Percentiles rank a stretch among this genome's conserved stretches.
Conservation (phyloP, 2,329 filamentous ascomycete genomes). For the Fusarium pseudoanthophilum region DNA sequence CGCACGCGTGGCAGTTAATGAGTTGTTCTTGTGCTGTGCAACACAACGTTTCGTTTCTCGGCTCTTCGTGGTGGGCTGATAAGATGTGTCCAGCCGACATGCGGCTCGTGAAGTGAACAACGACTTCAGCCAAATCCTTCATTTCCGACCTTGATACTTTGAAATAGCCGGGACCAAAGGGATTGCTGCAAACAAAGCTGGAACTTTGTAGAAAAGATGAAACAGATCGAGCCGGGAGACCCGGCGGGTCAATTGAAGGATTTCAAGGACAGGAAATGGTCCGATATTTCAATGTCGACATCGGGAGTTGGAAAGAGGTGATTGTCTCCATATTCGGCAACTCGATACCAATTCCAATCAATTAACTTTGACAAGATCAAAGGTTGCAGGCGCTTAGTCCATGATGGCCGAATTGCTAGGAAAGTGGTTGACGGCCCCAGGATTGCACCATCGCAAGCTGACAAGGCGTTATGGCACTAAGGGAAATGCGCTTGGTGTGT, state of each 20-base stretch:
- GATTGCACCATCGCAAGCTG: constrained; percentile 46
- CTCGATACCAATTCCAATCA: constrained; percentile 2
- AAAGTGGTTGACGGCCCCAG: constrained; percentile 38
- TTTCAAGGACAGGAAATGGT: constrained; percentile 7
- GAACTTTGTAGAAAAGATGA: neutral
- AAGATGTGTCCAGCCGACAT: constrained; percentile 10
- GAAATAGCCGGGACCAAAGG: constrained; percentile 14
- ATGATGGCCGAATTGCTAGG: constrained; percentile 25
- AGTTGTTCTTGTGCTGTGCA: constrained; percentile 37
- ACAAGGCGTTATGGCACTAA: constrained; percentile 46
- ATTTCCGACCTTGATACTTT: constrained; percentile 6
- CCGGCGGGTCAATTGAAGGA: constrained; percentile 11
- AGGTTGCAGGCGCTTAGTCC: neutral
- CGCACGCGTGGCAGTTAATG: constrained; percentile 40
- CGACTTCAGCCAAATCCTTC: constrained; percentile 9
- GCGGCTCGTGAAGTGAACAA: constrained; percentile 29
- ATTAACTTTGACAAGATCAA: neutral
- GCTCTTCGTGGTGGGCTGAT: constrained; percentile 28
- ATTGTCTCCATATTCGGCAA: constrained; percentile 19
- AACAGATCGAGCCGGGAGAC: constrained; percentile 10
- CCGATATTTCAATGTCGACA: constrained; percentile 45
- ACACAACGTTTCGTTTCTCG: constrained; percentile 24
- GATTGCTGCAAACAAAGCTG: neutral
- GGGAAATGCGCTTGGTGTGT: constrained; percentile 24
- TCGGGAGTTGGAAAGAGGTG: constrained; percentile 38